Base-by-base conservation (phyloP, 768 basidiomycete species). In the Hericium coralloides region DNA sequence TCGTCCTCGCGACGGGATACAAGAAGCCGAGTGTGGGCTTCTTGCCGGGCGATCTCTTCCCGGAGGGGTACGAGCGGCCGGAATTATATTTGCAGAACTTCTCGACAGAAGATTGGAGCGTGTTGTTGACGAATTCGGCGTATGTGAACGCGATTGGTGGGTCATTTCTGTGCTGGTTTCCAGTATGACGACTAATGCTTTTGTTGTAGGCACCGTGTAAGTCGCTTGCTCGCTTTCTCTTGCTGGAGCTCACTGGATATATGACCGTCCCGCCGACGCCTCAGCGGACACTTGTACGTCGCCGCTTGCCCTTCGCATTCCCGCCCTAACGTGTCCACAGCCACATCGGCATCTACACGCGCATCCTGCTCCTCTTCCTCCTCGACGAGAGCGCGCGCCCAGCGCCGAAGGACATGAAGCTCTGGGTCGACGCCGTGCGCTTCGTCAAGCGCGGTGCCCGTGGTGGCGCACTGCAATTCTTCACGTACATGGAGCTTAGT, bases 401-500 rank as follows among this genome's bases (percentile, higher is more conserved):
- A 0, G 58, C 67, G 12, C 68, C 73, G 2, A 73, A 74, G 52
- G 78, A 79, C 60, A 80, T 79, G 79, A 77, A 78, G 65, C 70
- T 80, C 12, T 81, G 80, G 80, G 80, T 83, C 26, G 79, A 81
- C 64, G 69, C 73, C 31, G 66, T 80, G 26, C 72, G 76, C 18
- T 81, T 75, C 65, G 61, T 82, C 64, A 81, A 81, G 68, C 69
- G 70, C 18, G 76, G 77, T 51, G 76, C 78, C 1, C 70, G 70
- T 0, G 73, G 74, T 7, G 75, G 78, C 14, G 75, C 77, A 0
- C 67, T 82, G 0, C 72, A 76, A 1, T 81, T 81, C 72, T 82
- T 81, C 69, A 81, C 79, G 6, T 81, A 80, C 62, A 73, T 76
- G 67, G 81, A 81, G 56, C 73, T 80, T 36, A 76, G 78, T 79